These are phyloP conservation scores for Periconia macrospinosa DNA, from an alignment of 2,329 filamentous ascomycete species.

Conservation along the genomic window DNA sequence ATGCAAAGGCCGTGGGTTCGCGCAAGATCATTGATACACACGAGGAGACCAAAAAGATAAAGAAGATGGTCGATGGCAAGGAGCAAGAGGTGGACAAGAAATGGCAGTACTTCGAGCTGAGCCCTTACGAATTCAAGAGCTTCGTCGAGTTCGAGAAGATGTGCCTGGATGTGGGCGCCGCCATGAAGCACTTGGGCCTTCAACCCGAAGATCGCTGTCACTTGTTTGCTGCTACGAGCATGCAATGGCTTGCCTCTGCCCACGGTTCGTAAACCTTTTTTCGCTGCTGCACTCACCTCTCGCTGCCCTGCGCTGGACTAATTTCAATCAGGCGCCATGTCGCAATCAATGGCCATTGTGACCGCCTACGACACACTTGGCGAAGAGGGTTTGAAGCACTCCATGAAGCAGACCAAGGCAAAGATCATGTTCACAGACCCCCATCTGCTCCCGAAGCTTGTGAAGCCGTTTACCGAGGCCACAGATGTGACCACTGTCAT, in stretches of 20 bases:
- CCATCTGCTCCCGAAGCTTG: slow-evolving; percentile 62
- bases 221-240: slow-evolving; percentile 78
- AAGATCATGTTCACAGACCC: slow-evolving; percentile 87
- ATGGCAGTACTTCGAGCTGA: slow-evolving; percentile 88
- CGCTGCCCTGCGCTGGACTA: slow-evolving; percentile 7
- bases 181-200: slow-evolving; percentile 74
- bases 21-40: slow-evolving; percentile 77
- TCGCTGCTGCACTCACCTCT: too few relatives aligned
- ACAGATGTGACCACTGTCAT: slow-evolving; percentile 60
- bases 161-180: slow-evolving; percentile 70
- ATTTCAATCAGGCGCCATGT: slow-evolving; percentile 58
- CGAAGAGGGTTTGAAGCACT: slow-evolving; percentile 80
- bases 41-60: slow-evolving; percentile 83
- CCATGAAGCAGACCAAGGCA: slow-evolving; percentile 77
- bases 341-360: slow-evolving; percentile 88
- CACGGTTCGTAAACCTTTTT: slow-evolving; percentile 57
- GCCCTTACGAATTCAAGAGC: slow-evolving; percentile 73
- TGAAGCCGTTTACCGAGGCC: slow-evolving; percentile 57
- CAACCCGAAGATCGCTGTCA: slow-evolving; percentile 70
- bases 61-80: slow-evolving; percentile 83
- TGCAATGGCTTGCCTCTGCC: slow-evolving; percentile 81
- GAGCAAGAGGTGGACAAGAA: slow-evolving; percentile 82
- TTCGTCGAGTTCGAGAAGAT: slow-evolving; percentile 78
- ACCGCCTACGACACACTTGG: slow-evolving; percentile 95
- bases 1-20: slow-evolving; percentile 61